Conservation (phyloP, 208 protist genomes). For the Acanthamoeba rhysodes region DNA sequence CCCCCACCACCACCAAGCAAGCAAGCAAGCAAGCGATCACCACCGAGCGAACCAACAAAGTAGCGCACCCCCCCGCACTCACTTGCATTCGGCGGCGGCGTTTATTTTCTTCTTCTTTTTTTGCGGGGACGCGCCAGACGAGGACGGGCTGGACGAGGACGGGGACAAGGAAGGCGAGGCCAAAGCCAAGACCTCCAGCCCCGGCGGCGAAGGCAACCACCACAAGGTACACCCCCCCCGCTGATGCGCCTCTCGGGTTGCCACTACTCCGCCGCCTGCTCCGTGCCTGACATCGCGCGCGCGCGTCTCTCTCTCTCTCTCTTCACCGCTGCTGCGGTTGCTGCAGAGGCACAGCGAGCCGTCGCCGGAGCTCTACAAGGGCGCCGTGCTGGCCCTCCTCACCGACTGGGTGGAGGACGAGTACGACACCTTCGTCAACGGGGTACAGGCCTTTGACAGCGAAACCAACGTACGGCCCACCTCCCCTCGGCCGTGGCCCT, state of each 20-base stretch:
- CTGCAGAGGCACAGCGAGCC: conserved; percentile 23
- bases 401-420: conserved; percentile 18
- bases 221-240: no score
- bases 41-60: no score
- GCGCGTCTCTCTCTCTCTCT: not conserved
- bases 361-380: not conserved
- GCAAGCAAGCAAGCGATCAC: no score
- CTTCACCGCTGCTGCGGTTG: not conserved
- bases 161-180: conserved; percentile 19
- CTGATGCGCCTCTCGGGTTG: no score
- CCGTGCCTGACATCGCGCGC: not conserved
- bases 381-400: not conserved
- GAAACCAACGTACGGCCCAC: conserved; percentile 4
- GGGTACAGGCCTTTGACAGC: not conserved
- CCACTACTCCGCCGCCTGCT: no score
- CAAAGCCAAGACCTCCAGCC: conserved; percentile 29
- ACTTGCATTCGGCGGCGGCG: no score
- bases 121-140: not conserved
- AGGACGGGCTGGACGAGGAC: not conserved
- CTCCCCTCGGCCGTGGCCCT: no score
- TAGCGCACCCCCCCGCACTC: no score
- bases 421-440: conserved; percentile 51
- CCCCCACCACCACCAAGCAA: no score
- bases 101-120: not conserved
- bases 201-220: not conserved